These are phyloP conservation scores for Xylariaceae sp. DNA, from an alignment of 2,329 filamentous ascomycete species.

Conservation along the genomic window DNA sequence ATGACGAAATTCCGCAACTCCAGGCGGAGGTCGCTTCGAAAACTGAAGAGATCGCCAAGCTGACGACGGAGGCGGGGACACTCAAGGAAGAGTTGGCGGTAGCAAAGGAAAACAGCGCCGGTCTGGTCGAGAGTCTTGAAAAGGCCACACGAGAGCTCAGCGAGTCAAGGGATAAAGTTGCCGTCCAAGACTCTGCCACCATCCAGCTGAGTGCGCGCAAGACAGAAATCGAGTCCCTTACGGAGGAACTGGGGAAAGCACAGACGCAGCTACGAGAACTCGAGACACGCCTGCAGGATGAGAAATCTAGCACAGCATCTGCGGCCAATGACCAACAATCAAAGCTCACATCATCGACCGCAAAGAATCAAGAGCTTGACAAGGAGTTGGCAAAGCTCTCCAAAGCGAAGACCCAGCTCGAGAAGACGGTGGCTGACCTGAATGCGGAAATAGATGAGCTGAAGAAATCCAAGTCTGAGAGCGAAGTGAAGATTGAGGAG, in stretches of 20 bases:
- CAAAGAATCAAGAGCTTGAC: conserved; percentile 18
- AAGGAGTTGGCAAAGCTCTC: conserved; percentile 31
- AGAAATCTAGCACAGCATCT: conserved; percentile 15
- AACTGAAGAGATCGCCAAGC: conserved; percentile 59
- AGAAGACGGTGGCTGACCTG: conserved; percentile 37
- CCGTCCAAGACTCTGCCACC: conserved; percentile 38
- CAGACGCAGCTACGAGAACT: conserved; percentile 38
- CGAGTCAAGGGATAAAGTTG: conserved; percentile 34
- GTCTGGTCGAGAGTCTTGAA: conserved; percentile 61
- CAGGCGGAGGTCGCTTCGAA: conserved; percentile 66
- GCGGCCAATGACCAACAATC: conserved; percentile 18
- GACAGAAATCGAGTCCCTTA: conserved; percentile 41
- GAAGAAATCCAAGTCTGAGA: conserved; percentile 30
- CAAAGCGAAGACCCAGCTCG: conserved; percentile 24
- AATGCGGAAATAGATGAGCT: conserved; percentile 35
- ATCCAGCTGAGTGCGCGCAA: conserved; percentile 41
- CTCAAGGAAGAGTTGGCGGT: conserved; percentile 65
- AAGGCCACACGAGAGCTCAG: conserved; percentile 57
- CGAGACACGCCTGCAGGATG: conserved; percentile 28
- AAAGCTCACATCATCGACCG: conserved; percentile 19
- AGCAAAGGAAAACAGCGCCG: conserved; percentile 61
- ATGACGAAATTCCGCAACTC: conserved; percentile 77
- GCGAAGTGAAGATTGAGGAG: conserved; percentile 33
- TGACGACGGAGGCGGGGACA: conserved; percentile 60
- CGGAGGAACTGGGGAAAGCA: conserved; percentile 37